Conservation (phyloP, 2,329 filamentous ascomycete species). For the Pseudocercospora fuligena region DNA sequence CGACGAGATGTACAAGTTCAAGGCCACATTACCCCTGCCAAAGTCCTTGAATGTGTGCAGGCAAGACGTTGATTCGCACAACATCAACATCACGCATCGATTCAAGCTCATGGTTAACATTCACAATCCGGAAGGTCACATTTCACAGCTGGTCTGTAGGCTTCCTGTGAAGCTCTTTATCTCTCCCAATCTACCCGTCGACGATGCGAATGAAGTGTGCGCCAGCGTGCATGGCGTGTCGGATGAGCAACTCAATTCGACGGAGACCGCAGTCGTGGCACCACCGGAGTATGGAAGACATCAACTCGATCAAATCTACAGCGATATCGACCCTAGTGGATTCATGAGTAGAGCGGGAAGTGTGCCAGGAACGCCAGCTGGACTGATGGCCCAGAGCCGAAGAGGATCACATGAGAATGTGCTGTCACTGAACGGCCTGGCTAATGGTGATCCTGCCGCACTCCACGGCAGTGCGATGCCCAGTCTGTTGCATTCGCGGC, state of each 20-base stretch:
- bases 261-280: conserved; percentile 67
- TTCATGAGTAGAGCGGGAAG: conserved; percentile 62
- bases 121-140: conserved; percentile 91
- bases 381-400: conserved; percentile 69
- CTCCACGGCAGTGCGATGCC: conserved; percentile 56
- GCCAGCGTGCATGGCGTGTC: conserved; percentile 46
- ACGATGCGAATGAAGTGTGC: conserved; percentile 80
- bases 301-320: conserved; percentile 86
- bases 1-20: conserved; percentile 65
- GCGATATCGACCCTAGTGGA: conserved; percentile 80
- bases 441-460: conserved; percentile 52
- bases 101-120: conserved; percentile 89
- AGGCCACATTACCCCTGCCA: conserved; percentile 69
- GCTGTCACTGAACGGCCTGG: conserved; percentile 59
- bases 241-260: conserved; percentile 52
- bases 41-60: conserved; percentile 81
- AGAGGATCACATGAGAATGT: conserved; percentile 83
- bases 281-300: conserved; percentile 95
- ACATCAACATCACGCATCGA: conserved; percentile 92
- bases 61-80: conserved; percentile 85
- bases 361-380: conserved; percentile 70
- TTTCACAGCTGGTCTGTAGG: conserved; percentile 89
- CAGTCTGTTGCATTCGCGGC: conserved; percentile 71
- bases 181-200: conserved; percentile 87
- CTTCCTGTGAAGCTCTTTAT: conserved; percentile 93